Conservation (phyloP, 202 grass and related monocot genomes). For the Schoenoplectus tabernaemontani region DNA sequence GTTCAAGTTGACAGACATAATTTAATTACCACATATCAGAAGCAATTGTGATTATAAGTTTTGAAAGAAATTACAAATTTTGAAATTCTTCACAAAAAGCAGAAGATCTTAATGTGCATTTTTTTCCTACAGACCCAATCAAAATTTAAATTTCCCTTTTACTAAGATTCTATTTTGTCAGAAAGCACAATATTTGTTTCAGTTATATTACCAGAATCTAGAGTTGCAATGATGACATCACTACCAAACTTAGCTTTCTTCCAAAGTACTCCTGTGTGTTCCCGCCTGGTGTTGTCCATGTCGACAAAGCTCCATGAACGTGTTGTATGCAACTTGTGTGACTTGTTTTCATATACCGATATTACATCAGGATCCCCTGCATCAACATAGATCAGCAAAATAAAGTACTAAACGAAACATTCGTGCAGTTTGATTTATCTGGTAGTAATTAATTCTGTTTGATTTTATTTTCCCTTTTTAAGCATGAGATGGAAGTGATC, state of each 20-base stretch:
- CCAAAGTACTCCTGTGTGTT: conserved; percentile 35
- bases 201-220: conserved; percentile 59
- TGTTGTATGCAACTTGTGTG: conserved; percentile 74
- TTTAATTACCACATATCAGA: background rate
- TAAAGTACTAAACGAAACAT: too few relatives aligned
- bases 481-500: too few relatives aligned
- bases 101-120: too few relatives aligned
- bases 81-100: background rate
- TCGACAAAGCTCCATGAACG: conserved; percentile 73
- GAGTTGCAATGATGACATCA: conserved; percentile 59
- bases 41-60: background rate
- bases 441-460: background rate
- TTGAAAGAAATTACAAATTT: background rate
- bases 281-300: conserved; percentile 25
- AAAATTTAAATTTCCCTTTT: too few relatives aligned
- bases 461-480: background rate
- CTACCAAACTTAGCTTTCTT: conserved; percentile 46
- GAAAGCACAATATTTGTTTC: background rate
- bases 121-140: too few relatives aligned
- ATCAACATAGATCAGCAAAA: background rate
- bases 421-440: background rate
- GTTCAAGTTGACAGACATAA: background rate
- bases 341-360: conserved; percentile 57
- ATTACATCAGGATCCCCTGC: conserved; percentile 55
- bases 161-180: too few relatives aligned